Base-by-base conservation (phyloP, 257 asterid species). In the Ligustrum vulgare region DNA sequence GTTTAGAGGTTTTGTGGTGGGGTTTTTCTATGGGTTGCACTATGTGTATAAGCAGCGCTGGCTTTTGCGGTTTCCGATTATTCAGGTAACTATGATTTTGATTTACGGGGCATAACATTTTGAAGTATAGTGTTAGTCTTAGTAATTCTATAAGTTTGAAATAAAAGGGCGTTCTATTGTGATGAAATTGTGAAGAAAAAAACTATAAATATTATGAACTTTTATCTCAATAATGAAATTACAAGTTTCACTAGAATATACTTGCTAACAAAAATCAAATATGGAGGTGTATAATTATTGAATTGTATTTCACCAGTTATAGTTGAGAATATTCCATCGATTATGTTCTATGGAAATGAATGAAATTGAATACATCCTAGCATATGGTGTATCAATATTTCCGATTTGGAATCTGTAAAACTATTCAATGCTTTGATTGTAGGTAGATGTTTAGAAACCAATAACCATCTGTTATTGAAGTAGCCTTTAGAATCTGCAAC, bases 51-150 rank as follows among this genome's bases (percentile, higher is more conserved):
- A 77, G 78, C 79, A 80, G 82, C 87, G 97, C 69, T 93, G 98
- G 98, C 91, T 93, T 74, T 79, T 93, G 78, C 88, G 78, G 25
- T 95, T 95, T 79, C 99, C 98, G 18, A 88, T 95, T 45, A 75
- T 95, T 78, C 99, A 95, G 98, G 99, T 95, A 78, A 35, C 60
- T 5, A 28, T 60, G 33, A 22, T 49, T 67, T 76, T 64, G 20
- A 8, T 9, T 72, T 20, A 45, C 73, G 23, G 70, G 70, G 69
- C 8, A 23, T 25, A 60, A 60, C 67, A 25, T 11, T 60, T 25
- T 60, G 67, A 60, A 60, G n/a, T 23, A 60, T 60, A 23, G 34
- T 35, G 11, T 35, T 25, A 15, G 2, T 23, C 7, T 60, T 60
- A 23, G 35, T 60, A 31, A 34, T 10, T 10, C 2, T 22, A 23